phyloP scores from a whole-genome alignment of 2,329 filamentous ascomycete genomes.

The Fusarium sambucinum region DNA sequence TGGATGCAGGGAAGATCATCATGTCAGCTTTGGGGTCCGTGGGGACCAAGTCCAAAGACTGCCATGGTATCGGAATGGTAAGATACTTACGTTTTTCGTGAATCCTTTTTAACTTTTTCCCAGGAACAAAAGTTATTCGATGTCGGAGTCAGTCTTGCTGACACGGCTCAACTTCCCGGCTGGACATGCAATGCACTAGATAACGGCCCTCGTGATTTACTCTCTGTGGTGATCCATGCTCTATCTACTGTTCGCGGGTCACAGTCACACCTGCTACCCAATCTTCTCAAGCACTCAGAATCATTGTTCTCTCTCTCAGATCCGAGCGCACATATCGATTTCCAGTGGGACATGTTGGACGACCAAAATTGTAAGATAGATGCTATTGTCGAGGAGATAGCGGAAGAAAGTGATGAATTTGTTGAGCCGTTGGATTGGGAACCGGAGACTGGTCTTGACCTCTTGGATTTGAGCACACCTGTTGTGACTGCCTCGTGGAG shows the following conservation, averaged over 20 bases:
- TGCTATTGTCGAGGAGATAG: conserved; percentile 26
- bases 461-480: conserved; percentile 33
- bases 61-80: conserved; percentile 51
- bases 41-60: conserved; percentile 48
- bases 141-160: conserved; percentile 49
- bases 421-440: conserved; percentile 17
- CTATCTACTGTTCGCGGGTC: conserved; percentile 45
- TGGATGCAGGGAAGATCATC: conserved; percentile 50
- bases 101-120: fast-evolving
- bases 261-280: conserved; percentile 48
- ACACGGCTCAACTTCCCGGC: conserved; percentile 42
- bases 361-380: neutral
- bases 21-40: conserved; percentile 47
- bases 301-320: conserved; percentile 21
- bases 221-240: conserved; percentile 46
- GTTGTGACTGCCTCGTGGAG: conserved; percentile 12
- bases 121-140: conserved; percentile 53
- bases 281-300: conserved; percentile 46
- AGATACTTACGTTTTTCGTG: fast-evolving
- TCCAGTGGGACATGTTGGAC: conserved; percentile 11
- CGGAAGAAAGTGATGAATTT: conserved; percentile 8
- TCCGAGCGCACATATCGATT: conserved; percentile 29
- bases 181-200: conserved; percentile 42
- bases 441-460: conserved; percentile 3
- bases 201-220: conserved; percentile 48